Conservation (phyloP, 1,284 basidiomycete genomes). For the Rhodotorula sp. region DNA sequence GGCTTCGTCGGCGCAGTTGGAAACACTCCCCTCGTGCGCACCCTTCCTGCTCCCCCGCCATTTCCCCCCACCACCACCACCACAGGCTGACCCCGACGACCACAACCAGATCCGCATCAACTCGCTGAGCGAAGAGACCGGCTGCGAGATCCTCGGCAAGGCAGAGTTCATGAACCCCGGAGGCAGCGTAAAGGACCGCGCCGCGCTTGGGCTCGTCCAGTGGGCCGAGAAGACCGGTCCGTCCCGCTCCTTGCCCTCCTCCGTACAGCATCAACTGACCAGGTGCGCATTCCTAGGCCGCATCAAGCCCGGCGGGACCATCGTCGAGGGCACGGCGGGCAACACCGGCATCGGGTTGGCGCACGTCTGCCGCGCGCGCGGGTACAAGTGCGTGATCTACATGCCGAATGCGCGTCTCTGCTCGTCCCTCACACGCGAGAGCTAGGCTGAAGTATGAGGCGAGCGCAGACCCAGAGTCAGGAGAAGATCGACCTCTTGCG, state of each 20-base stretch:
- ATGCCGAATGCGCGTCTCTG: conserved; percentile 77
- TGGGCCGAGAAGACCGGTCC: conserved; percentile 84
- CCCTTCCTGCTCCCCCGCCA: not conserved
- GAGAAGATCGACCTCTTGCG: conserved; percentile 97
- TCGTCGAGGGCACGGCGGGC: conserved; percentile 98
- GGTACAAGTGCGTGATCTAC: conserved; percentile 99
- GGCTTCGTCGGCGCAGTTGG: conserved; percentile 89
- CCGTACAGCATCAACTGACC: no score
- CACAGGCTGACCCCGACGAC: not conserved
- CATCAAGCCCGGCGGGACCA: conserved; percentile 85
- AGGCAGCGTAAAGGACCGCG: conserved; percentile 98
- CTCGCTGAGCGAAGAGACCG: conserved; percentile 80
- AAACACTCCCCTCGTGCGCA: conserved; percentile 83
- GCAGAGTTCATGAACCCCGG: conserved; percentile 98
- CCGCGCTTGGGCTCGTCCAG: conserved; percentile 83
- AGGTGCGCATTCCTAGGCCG: conserved; percentile 54
- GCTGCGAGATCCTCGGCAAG: conserved; percentile 88
- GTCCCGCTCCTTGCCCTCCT: conserved; percentile 53
- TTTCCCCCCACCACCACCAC: not conserved
- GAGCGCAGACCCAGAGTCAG: conserved; percentile 65
- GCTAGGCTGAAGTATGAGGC: not conserved
- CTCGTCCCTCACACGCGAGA: not conserved
- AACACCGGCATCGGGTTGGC: conserved; percentile 68
- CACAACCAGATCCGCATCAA: conserved; percentile 73
- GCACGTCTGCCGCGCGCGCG: conserved; percentile 79